Percentiles rank a stretch among this genome's conserved stretches.
Conservation (phyloP, 352 stramenopile species). For the Phytopythium aichiense region DNA sequence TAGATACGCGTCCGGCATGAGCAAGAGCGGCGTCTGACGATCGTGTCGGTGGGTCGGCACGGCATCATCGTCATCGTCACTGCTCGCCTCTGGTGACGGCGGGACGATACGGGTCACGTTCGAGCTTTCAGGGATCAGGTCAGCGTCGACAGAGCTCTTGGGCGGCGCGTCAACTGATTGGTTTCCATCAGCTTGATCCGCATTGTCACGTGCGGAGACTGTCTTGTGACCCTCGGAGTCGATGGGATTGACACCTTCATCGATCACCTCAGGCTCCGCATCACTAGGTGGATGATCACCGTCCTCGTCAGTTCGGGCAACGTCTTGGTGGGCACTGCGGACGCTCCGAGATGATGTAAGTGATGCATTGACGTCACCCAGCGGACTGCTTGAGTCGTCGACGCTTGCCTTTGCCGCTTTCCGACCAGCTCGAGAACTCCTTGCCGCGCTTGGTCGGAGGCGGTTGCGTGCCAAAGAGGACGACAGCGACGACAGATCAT, state of each 20-base stretch:
- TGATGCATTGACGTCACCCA: not conserved
- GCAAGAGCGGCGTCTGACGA: slow-evolving; percentile 6
- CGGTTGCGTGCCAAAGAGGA: slow-evolving; percentile 39
- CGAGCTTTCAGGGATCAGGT: not conserved
- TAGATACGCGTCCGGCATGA: slow-evolving; percentile 46
- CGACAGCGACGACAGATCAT: slow-evolving; percentile 57
- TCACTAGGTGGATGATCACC: not conserved
- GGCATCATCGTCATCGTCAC: slow-evolving; percentile 15
- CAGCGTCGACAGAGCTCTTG: too few relatives aligned
- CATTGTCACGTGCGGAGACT: not conserved
- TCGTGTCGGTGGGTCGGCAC: not conserved
- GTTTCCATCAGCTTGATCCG: not conserved
- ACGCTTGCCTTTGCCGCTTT: not conserved
- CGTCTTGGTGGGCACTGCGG: not conserved
- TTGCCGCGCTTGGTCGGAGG: slow-evolving; percentile 7
- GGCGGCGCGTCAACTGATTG: not conserved
- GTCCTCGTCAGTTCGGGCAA: not conserved
- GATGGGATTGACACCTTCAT: not conserved
- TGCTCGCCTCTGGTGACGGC: not conserved
- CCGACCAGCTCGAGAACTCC: not conserved
- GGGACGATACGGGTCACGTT: not conserved
- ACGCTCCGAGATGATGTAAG: not conserved
- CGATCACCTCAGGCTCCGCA: not conserved
- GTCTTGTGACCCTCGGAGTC: not conserved
- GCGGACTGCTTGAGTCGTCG: not conserved